phyloP scores from a whole-genome alignment of 73 alveolate genomes.

The Paraurostyla sp. region DNA sequence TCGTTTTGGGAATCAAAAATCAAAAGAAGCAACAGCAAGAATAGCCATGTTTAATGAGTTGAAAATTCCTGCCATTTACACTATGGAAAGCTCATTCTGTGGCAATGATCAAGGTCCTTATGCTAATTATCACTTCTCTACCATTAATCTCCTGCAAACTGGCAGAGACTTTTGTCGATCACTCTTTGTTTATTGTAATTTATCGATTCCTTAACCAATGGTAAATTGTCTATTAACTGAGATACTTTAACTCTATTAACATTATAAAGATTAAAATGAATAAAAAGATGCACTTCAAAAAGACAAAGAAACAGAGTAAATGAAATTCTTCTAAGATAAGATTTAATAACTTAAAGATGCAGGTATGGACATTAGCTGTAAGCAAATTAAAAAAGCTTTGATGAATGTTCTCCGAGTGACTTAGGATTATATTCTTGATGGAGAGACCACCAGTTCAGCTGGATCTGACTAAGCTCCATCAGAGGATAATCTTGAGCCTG shows the following conservation, averaged over 20 bases:
- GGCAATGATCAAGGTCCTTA: conserved; percentile 92
- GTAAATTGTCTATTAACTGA: background rate
- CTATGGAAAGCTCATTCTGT: conserved; percentile 96
- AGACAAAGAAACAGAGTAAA: conserved; percentile 44
- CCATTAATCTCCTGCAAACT: conserved; percentile 78
- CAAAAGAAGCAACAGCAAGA: conserved; percentile 96
- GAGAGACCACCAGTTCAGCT: conserved; percentile 56
- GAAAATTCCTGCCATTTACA: conserved; percentile 88
- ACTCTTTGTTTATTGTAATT: conserved; percentile 62
- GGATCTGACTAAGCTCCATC: conserved; percentile 65
- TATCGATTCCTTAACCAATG: background rate
- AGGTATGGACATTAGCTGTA: background rate
- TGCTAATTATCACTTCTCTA: conserved; percentile 79
- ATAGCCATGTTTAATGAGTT: conserved; percentile 93
- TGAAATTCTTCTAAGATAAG: conserved; percentile 34
- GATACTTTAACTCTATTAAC: conserved; percentile 1
- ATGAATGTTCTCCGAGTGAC: conserved; percentile 28
- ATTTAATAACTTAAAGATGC: background rate
- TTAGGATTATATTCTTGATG: conserved; percentile 6
- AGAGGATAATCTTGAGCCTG: conserved; percentile 56
- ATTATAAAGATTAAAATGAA: conserved; percentile 33
- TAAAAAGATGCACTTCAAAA: background rate
- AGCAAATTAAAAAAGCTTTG: conserved; percentile 28
- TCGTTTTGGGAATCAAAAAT: conserved; percentile 88
- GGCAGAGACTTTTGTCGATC: conserved; percentile 92